Conservation (phyloP, 2,329 filamentous ascomycete species). For the Anisogramma anomala region DNA sequence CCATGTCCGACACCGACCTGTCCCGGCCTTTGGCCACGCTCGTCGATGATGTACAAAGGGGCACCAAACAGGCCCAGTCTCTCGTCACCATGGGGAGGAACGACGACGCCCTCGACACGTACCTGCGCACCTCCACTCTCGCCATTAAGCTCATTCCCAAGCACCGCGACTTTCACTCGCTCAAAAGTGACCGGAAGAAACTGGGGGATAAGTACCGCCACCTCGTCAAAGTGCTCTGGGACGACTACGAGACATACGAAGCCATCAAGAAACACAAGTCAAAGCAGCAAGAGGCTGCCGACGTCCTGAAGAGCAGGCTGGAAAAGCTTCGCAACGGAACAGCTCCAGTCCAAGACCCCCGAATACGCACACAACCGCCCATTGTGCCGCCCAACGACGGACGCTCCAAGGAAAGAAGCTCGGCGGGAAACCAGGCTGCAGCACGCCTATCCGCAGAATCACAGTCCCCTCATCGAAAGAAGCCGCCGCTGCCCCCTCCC, state of each 20-base stretch:
- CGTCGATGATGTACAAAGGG: conserved; percentile 39
- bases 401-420: background rate
- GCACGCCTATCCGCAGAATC: conserved; percentile 26
- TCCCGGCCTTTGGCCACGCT: conserved; percentile 42
- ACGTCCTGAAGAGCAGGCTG: conserved; percentile 46
- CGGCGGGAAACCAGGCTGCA: background rate
- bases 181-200: conserved; percentile 44
- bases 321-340: conserved; percentile 40
- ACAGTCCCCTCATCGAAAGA: conserved; percentile 32
- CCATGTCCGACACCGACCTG: conserved; percentile 34
- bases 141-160: conserved; percentile 63
- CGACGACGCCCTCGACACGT: conserved; percentile 72
- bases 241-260: conserved; percentile 35
- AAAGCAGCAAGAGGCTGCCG: conserved; percentile 13
- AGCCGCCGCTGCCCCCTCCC: conserved; percentile 15
- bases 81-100: conserved; percentile 52
- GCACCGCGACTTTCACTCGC: conserved; percentile 60
- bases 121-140: conserved; percentile 66
- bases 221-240: conserved; percentile 39
- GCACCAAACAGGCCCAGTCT: conserved; percentile 49
- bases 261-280: background rate
- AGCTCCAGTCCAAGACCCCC: conserved; percentile 37
- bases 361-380: conserved; percentile 39
- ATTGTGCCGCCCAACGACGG: conserved; percentile 18
- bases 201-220: conserved; percentile 36